phyloP scores from a whole-genome alignment of 257 asterid species.

The Vinca minor region DNA sequence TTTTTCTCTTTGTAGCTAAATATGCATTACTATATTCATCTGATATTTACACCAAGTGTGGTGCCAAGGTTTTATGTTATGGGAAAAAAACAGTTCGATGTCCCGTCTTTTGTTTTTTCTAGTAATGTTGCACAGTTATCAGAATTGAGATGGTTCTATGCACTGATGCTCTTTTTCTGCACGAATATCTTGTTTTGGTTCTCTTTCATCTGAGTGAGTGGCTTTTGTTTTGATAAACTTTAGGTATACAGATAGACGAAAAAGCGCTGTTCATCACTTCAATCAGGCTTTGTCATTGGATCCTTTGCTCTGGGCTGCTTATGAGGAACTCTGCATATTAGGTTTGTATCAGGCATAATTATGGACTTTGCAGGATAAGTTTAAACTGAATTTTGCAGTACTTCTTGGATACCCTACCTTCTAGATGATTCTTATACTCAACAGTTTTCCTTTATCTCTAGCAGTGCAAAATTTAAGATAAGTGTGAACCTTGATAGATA shows the following conservation, averaged over 20 bases:
- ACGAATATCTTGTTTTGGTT: background rate
- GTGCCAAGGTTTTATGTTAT: background rate
- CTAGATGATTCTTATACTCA: background rate
- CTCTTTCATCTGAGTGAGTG: background rate
- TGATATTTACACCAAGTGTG: background rate
- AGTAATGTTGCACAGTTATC: background rate
- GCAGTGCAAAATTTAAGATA: background rate
- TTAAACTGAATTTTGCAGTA: background rate
- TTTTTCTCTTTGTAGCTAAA: background rate
- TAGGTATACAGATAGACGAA: constrained; percentile 91
- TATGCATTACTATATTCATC: background rate
- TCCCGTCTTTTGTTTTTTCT: background rate
- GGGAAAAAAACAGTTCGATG: background rate
- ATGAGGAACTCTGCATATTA: constrained; percentile 87
- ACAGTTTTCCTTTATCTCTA: background rate
- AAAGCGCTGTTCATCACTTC: constrained; percentile 79
- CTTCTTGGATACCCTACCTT: background rate
- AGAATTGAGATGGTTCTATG: background rate
- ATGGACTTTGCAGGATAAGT: background rate
- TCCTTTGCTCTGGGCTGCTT: constrained; percentile 94
- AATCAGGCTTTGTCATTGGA: constrained; percentile 85
- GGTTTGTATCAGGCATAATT: constrained; percentile 35
- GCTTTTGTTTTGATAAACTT: constrained; percentile 11
- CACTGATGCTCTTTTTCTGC: background rate
- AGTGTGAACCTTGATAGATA: background rate